phyloP scores from a whole-genome alignment of 2,329 filamentous ascomycete species.

The Metarhizium guizhouense region DNA sequence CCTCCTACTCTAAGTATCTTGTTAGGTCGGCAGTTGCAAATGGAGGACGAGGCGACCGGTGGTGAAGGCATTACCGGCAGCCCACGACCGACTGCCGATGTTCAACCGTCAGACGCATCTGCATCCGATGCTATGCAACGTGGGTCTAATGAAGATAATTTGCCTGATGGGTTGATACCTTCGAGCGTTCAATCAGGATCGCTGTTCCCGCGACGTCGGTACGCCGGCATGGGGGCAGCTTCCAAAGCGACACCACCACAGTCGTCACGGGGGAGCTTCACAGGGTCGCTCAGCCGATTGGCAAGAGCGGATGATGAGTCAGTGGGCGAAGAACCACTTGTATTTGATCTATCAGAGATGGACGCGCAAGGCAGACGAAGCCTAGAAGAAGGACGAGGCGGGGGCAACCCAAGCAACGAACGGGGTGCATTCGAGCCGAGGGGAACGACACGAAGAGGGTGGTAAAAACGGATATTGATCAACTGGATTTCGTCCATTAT shows the following conservation, averaged over 20 bases:
- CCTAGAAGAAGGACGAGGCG: constrained; percentile 42
- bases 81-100: constrained; percentile 34
- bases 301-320: constrained; percentile 37
- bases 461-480: constrained; percentile 14
- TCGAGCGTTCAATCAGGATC: constrained; percentile 29
- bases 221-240: constrained; percentile 29
- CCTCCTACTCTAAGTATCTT: constrained; percentile 57
- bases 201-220: constrained; percentile 37
- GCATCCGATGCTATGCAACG: constrained; percentile 27
- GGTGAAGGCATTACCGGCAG: constrained; percentile 12
- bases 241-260: constrained; percentile 33
- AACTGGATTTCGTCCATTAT: background rate
- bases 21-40: constrained; percentile 34
- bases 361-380: constrained; percentile 50
- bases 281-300: constrained; percentile 28
- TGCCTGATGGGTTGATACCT: constrained; percentile 34
- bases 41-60: constrained; percentile 22
- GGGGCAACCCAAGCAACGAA: constrained; percentile 29
- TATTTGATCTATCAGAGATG: constrained; percentile 68
- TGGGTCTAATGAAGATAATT: constrained; percentile 36
- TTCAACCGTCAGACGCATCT: constrained; percentile 27
- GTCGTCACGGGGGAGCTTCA: constrained; percentile 37
- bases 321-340: constrained; percentile 57
- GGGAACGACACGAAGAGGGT: constrained; percentile 27
- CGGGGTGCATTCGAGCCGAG: constrained; percentile 30